phyloP scores from a whole-genome alignment of 2,329 filamentous ascomycete genomes.

The Ophiostoma sp. region DNA sequence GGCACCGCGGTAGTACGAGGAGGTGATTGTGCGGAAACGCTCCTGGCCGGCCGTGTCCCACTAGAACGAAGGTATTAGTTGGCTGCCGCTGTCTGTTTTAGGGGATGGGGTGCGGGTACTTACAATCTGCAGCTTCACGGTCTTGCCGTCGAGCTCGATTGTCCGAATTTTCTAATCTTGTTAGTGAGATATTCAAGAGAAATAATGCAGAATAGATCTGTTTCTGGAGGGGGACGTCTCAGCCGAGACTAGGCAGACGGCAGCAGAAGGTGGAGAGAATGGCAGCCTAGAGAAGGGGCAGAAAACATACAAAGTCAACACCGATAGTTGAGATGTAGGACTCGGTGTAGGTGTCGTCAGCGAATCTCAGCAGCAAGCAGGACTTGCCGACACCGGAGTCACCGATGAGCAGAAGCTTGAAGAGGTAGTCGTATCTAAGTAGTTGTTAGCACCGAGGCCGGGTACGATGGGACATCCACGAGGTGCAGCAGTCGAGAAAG shows the following conservation, averaged over 20 bases:
- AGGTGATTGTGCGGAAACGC: conserved; percentile 99
- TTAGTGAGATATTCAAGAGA: not conserved
- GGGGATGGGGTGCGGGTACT: conserved; percentile 29
- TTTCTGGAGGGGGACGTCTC: too few species aligned
- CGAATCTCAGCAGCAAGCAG: conserved; percentile 94
- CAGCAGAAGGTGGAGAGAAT: not conserved
- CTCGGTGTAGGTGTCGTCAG: conserved; percentile 98
- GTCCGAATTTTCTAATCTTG: conserved; percentile 88
- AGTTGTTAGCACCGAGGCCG: conserved; percentile 15
- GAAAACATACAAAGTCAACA: conserved; percentile 83
- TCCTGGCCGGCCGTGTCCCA: conserved; percentile 99
- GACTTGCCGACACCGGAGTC: conserved; percentile 99
- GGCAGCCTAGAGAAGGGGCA: not conserved
- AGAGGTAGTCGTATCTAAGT: conserved; percentile 97
- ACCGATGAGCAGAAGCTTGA: conserved; percentile 99
- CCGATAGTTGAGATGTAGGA: conserved; percentile 99
- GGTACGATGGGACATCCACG: not conserved
- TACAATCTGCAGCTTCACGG: conserved; percentile 99
- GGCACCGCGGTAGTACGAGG: conserved; percentile 97
- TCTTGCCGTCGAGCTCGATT: conserved; percentile 99
- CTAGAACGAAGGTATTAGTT: conserved; percentile 43
- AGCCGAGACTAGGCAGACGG: not conserved
- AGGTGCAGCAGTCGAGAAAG: too few species aligned
- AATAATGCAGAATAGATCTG: too few species aligned
- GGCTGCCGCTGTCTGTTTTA: conserved; percentile 15